Conservation (phyloP, 768 basidiomycete species). For the Favolaschia claudopus region DNA sequence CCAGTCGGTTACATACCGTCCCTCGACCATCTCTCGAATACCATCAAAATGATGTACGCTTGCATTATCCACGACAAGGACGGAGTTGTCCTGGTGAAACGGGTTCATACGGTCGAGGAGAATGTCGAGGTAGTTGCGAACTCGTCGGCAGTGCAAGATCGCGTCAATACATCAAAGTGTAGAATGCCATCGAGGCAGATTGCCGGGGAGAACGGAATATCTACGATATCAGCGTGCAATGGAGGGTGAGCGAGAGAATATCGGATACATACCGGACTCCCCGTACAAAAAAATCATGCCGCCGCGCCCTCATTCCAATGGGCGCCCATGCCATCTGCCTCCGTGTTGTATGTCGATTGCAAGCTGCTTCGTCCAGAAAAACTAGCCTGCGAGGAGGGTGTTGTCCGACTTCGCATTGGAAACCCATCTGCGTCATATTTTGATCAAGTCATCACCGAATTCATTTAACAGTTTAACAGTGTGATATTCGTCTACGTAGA, state of each 20-base stretch:
- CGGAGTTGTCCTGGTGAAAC: conserved; percentile 36
- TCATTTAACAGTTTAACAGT: too few relatives aligned
- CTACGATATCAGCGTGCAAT: too few relatives aligned
- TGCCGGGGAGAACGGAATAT: conserved; percentile 42
- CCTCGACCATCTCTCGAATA: conserved; percentile 31
- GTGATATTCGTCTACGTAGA: too few relatives aligned
- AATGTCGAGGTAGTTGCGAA: conserved; percentile 28
- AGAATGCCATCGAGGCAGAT: conserved; percentile 41
- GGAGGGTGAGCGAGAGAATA: too few relatives aligned
- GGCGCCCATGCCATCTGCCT: conserved; percentile 31
- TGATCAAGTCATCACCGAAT: too few relatives aligned
- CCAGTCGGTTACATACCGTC: conserved; percentile 7
- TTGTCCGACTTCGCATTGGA: background rate
- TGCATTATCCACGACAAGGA: conserved; percentile 46
- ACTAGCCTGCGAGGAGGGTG: conserved; percentile 13
- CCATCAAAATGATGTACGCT: conserved; percentile 38
- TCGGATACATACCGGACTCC: conserved; percentile 29
- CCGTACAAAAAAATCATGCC: conserved; percentile 30
- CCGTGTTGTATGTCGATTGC: conserved; percentile 27
- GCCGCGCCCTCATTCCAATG: conserved; percentile 23
- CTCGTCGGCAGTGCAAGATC: conserved; percentile 34
- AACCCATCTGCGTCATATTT: background rate
- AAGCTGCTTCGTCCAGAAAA: conserved; percentile 37
- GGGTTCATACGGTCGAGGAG: conserved; percentile 42
- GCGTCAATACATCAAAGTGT: conserved; percentile 33